phyloP scores from a whole-genome alignment of 306 rosid species.

The Quercus ilex region DNA sequence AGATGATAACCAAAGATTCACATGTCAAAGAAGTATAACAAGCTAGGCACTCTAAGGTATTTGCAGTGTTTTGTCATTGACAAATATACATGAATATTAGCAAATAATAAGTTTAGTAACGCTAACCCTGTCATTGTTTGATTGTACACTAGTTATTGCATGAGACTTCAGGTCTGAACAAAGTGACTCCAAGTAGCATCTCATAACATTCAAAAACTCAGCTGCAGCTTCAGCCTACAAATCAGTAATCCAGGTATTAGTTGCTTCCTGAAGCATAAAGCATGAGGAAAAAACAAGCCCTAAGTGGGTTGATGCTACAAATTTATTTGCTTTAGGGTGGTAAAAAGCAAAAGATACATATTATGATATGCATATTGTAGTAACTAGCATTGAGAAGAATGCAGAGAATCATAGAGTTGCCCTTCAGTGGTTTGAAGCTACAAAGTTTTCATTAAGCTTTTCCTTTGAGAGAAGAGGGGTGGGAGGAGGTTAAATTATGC shows the following conservation, averaged over 20 bases:
- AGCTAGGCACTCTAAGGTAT: background rate
- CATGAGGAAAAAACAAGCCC: background rate
- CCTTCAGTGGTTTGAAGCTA: background rate
- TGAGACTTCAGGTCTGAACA: constrained; percentile 73
- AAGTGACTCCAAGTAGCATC: constrained; percentile 75
- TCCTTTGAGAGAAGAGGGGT: too few relatives aligned
- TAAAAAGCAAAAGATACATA: background rate
- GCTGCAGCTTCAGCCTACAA: constrained; percentile 69
- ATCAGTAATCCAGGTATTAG: constrained; percentile 24
- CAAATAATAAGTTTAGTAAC: constrained; percentile 8
- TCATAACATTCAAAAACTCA: constrained; percentile 58
- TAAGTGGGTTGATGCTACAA: background rate
- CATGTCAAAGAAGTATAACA: constrained; percentile 14
- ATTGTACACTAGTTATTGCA: constrained; percentile 84
- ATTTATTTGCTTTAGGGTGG: background rate
- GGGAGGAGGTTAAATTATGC: background rate
- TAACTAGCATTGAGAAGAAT: background rate
- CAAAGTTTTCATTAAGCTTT: background rate
- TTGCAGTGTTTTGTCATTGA: constrained; percentile 1
- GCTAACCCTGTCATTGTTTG: constrained; percentile 79
- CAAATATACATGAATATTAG: constrained; percentile 13
- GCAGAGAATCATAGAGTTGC: background rate
- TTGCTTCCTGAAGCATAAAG: constrained; percentile 7
- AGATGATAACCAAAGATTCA: constrained; percentile 10
- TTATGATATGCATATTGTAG: background rate